A percentile compares a stretch with the other conserved stretches of the same genome.
phyloP scores from a whole-genome alignment of 352 stramenopile species.

The Globisporangium megalacanthum region DNA sequence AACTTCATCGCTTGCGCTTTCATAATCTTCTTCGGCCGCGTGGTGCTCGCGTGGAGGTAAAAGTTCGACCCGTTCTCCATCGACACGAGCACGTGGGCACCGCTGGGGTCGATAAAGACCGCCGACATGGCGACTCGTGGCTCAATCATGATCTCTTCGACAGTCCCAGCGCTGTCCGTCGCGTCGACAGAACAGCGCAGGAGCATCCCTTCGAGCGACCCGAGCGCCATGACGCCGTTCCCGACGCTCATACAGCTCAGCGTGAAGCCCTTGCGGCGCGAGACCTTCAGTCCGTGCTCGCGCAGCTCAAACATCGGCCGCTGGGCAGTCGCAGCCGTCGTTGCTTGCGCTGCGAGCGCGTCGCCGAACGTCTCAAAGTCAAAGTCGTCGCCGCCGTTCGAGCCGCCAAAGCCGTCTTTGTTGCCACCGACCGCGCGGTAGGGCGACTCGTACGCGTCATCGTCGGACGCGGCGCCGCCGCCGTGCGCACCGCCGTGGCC shows the following conservation, averaged over 20 bases:
- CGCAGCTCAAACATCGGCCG: slow-evolving; percentile 82
- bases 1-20: slow-evolving; percentile 77
- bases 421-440: slow-evolving; percentile 14
- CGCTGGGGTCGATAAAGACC: slow-evolving; percentile 81
- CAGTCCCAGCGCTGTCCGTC: slow-evolving; percentile 58
- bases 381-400: slow-evolving; percentile 62
- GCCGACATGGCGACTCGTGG: slow-evolving; percentile 75
- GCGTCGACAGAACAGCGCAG: slow-evolving; percentile 73
- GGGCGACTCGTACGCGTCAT: slow-evolving; percentile 33
- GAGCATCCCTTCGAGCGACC: slow-evolving; percentile 76
- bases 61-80: slow-evolving; percentile 89
- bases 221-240: slow-evolving; percentile 78
- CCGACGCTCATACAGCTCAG: slow-evolving; percentile 75
- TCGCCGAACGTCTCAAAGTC: slow-evolving; percentile 67
- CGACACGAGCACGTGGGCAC: slow-evolving; percentile 71
- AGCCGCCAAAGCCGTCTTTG: slow-evolving; percentile 17
- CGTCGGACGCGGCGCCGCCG: slow-evolving; percentile 7
- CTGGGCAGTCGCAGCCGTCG: slow-evolving; percentile 68
- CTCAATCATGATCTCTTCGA: slow-evolving; percentile 90
- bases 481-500: slow-evolving; percentile 14
- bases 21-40: slow-evolving; percentile 82
- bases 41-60: slow-evolving; percentile 71
- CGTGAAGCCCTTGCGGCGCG: slow-evolving; percentile 79
- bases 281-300: slow-evolving; percentile 85
- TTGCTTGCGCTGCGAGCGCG: slow-evolving; percentile 25